A percentile compares a stretch with the other conserved stretches of the same genome.
These are phyloP conservation scores for Yarrowia keelungensis DNA, from an alignment of 805 yeast species.

Conservation along the genomic window DNA sequence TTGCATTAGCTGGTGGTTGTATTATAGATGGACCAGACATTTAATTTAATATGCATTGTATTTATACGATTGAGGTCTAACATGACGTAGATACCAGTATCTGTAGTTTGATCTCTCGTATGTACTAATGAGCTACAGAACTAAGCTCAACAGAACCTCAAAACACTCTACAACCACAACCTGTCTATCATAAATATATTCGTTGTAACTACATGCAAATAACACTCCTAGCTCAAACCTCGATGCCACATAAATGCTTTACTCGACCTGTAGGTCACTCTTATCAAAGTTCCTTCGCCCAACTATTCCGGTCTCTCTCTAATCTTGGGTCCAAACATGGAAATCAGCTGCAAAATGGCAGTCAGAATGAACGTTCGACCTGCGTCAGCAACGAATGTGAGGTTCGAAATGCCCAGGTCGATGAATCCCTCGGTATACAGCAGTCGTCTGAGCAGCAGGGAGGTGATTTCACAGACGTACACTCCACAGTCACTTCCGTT, in stretches of 20 bases:
- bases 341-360: conserved; percentile 40
- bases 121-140: no score
- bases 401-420: conserved; percentile 50
- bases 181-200: conserved; percentile 22
- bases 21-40: not conserved
- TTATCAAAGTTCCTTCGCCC: not conserved
- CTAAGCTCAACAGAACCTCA: no score
- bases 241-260: no score
- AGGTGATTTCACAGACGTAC: conserved; percentile 49
- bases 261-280: not conserved
- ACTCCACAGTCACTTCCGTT: conserved; percentile 61
- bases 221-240: not conserved
- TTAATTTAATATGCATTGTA: conserved; percentile 4
- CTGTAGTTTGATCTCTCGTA: no score
- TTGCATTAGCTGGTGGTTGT: conserved; percentile 3
- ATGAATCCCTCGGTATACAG: conserved; percentile 41
- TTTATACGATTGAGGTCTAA: not conserved
- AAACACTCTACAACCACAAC: not conserved
- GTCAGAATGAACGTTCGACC: conserved; percentile 49
- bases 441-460: conserved; percentile 44
- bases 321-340: conserved; percentile 21
- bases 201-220: conserved; percentile 10
- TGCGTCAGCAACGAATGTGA: conserved; percentile 51
- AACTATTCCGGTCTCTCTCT: not conserved
- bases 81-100: no score